phyloP scores from a whole-genome alignment of 73 alveolate species.

The Diophrys sp. region DNA sequence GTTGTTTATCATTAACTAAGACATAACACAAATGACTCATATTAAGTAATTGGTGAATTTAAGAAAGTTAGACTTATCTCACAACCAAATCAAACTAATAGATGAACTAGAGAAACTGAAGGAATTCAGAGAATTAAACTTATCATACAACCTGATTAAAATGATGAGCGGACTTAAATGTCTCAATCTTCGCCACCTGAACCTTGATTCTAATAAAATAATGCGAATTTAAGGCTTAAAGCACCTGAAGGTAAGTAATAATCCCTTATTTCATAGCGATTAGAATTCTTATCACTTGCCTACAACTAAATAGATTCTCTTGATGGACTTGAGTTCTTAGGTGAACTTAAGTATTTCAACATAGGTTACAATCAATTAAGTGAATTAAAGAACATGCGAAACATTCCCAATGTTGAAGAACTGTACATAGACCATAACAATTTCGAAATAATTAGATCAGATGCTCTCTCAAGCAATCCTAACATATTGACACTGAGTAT shows the following conservation, averaged over 20 bases:
- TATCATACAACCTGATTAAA: conserved; percentile 30
- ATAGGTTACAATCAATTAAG: neutral
- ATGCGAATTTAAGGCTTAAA: neutral
- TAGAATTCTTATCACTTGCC: neutral
- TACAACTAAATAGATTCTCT: neutral
- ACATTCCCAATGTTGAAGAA: neutral
- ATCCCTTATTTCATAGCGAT: neutral
- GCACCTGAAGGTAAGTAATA: neutral
- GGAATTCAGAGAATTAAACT: conserved; percentile 24
- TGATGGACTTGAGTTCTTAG: neutral
- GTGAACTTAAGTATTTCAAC: neutral
- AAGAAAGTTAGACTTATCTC: conserved; percentile 14
- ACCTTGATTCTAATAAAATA: neutral
- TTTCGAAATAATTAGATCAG: conserved; percentile 8
- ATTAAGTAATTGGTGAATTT: conserved; percentile 26
- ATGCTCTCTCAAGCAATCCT: conserved; percentile 9
- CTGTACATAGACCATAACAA: neutral
- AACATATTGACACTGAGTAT: conserved; percentile 2
- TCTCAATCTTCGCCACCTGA: conserved; percentile 5
- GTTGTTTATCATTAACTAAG: conserved; percentile 6
- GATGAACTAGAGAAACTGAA: conserved; percentile 27
- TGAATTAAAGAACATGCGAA: neutral
- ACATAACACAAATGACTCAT: conserved; percentile 14
- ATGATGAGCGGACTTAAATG: conserved; percentile 18
- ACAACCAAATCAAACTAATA: conserved; percentile 26